phyloP scores from a whole-genome alignment of 2,329 filamentous ascomycete species.

The Xylogone sp. region DNA sequence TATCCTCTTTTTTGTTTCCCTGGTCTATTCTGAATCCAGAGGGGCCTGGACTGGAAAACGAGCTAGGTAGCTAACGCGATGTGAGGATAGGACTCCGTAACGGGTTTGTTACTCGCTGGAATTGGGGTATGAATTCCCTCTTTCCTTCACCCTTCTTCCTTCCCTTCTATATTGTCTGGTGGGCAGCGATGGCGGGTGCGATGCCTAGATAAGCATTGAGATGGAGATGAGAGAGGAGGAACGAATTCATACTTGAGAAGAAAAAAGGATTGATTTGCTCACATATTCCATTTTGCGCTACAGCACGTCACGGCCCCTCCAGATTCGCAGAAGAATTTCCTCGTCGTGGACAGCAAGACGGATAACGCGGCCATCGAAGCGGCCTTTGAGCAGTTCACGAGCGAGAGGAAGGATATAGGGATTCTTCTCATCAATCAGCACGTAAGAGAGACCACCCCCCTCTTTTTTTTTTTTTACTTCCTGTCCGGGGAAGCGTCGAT shows the following conservation, averaged over 20 bases:
- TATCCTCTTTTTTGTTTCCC: not conserved
- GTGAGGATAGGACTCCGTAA: slow-evolving; percentile 79
- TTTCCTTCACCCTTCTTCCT: not conserved
- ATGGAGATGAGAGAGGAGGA: no score
- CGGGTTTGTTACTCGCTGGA: slow-evolving; percentile 88
- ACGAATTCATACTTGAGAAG: no score
- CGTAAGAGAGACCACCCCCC: slow-evolving; percentile 45
- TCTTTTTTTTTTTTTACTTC: not conserved
- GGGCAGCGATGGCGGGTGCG: no score
- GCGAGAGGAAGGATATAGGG: slow-evolving; percentile 90
- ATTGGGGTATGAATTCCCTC: slow-evolving; percentile 69
- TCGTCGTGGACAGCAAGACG: slow-evolving; percentile 93
- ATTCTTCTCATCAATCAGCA: slow-evolving; percentile 98
- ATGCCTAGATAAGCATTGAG: no score
- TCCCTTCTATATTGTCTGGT: no score
- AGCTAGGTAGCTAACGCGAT: slow-evolving; percentile 16
- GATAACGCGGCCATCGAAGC: slow-evolving; percentile 83
- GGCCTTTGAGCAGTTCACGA: slow-evolving; percentile 85
- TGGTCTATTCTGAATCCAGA: no score
- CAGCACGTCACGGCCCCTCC: slow-evolving; percentile 92
- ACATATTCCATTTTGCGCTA: no score
- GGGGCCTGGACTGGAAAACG: no score
- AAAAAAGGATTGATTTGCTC: not conserved
- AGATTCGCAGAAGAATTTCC: slow-evolving; percentile 93
- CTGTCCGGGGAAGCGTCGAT: not conserved